Evolutionary conservation across 345 rosid genomes (phyloP), one percentile per base, ranked within the genome.

Genomic region (Citropsis articulata): DNA sequence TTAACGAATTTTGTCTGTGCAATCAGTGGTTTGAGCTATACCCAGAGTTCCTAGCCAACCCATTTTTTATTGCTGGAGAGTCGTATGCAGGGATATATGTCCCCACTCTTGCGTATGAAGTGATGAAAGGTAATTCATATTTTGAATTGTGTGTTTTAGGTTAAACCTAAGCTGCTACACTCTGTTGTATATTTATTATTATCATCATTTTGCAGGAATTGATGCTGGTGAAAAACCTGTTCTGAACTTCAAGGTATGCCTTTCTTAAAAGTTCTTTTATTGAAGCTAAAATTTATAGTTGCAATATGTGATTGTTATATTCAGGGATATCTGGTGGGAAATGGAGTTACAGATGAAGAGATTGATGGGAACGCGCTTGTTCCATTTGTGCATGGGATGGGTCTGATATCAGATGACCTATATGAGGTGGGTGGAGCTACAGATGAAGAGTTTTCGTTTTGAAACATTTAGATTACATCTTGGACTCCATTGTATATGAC

Each of bases 351-450:
- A 36, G 98, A 95, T 86, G 80, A 83, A 0, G 80, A 66, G 60
- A 87, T 90, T 80, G 98, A 95, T 70, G 98, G 95, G 68, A 93
- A 95, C 9, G 94, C 98, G 71, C 88, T 93, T 61, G 90, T 95
- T 81, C 95, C 98, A 6, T 95, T 93, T 81, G 89, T 84, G 18
- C 97, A 95, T 85, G 98, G 99, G 79, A 95, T 95, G 97, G 95
- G 91, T 72, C 85, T 95, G 71, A 93, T 95, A 76, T 90, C 99
- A 50, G 86, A 90, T 72, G 90, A 90, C 19, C 83, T 92, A 71
- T 95, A 79, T 83, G 86, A 86, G 94, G 99, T 93, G 72, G 12
- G 82, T 76, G 64, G 72, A 66, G 59, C 62, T 48, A 19, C 9
- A n/a, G 3, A 66, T 66, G 31, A 22, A 36, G 27, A 9, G 40